A percentile compares a stretch with the other conserved stretches of the same genome.
phyloP scores from a whole-genome alignment of 1,284 basidiomycete species.

The Porodaedalea pini region DNA sequence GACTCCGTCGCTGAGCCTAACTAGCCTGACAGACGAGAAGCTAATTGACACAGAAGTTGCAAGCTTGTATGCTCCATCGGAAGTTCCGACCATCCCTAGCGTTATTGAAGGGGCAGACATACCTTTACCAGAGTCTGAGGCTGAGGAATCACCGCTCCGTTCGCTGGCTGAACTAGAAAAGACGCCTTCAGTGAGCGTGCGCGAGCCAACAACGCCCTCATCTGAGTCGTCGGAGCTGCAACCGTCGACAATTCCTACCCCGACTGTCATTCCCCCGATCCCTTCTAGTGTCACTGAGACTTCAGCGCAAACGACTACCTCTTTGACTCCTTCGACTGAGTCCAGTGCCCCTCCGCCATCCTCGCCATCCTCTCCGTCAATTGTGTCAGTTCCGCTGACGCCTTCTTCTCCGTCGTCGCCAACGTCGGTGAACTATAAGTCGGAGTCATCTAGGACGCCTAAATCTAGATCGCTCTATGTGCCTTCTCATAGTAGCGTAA shows the following conservation, averaged over 20 bases:
- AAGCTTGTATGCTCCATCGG: slow-evolving; percentile 21
- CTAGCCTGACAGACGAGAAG: slow-evolving; percentile 8
- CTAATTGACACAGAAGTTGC: slow-evolving; percentile 2
- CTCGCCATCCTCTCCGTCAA: slow-evolving; percentile 21
- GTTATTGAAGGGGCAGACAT: slow-evolving; percentile 9
- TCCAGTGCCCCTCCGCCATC: slow-evolving; percentile 13
- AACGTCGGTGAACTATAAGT: slow-evolving; percentile 11
- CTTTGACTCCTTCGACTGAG: slow-evolving; percentile 14
- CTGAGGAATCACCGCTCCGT: neutral
- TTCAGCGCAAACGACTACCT: neutral
- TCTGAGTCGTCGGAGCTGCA: slow-evolving; percentile 4
- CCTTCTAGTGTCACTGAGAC: slow-evolving; percentile 13
- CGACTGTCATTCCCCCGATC: slow-evolving; percentile 2
- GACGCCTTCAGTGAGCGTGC: neutral
- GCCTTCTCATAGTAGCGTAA: slow-evolving; percentile 17
- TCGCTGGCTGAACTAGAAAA: neutral
- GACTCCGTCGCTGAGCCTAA: slow-evolving; percentile 13
- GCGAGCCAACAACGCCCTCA: slow-evolving; percentile 7
- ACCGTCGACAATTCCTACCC: slow-evolving; percentile 1
- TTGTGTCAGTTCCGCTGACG: slow-evolving; percentile 4
- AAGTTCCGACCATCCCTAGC: slow-evolving; percentile 21
- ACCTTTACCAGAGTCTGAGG: slow-evolving; percentile 12
- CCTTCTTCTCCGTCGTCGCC: slow-evolving; percentile 21
- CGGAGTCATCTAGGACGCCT: slow-evolving; percentile 12
- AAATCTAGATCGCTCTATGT: slow-evolving; percentile 18